These are phyloP conservation scores for Buddleja alternifolia DNA, from an alignment of 257 asterid species.

Conservation along the genomic window DNA sequence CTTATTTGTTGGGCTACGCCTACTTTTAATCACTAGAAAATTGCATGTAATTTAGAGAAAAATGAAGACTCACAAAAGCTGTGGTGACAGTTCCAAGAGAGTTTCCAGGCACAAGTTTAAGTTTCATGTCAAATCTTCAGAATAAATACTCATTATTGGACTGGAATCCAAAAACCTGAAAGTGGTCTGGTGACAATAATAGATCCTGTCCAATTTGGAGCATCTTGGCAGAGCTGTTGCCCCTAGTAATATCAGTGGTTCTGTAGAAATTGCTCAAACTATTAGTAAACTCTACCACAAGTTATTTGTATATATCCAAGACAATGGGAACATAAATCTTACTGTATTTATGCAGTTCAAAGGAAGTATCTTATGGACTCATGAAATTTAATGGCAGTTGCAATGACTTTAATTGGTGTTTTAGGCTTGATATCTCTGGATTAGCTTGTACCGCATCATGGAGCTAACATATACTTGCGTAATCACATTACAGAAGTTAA, in stretches of 20 bases:
- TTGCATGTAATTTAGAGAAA: no score
- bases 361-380: not conserved
- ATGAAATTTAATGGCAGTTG: not conserved
- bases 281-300: not conserved
- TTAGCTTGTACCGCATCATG: not conserved
- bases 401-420: slow-evolving; percentile 11
- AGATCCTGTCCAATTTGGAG: no score
- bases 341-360: not conserved
- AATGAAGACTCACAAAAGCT: no score
- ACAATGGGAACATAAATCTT: not conserved
- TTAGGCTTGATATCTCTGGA: slow-evolving; percentile 9
- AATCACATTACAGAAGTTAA: slow-evolving; percentile 2
- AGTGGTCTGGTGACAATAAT: no score
- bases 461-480: not conserved
- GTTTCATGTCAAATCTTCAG: no score
- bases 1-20: slow-evolving; percentile 1
- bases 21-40: no score
- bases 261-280: not conserved
- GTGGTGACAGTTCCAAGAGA: no score
- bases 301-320: not conserved
- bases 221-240: no score
- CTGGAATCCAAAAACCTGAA: no score
- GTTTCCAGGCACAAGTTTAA: no score
- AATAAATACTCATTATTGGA: no score
- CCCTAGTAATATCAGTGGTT: no score